Evolutionary conservation across 1,284 basidiomycete species (phyloP), one percentile per base, ranked within the genome.

Genomic region (Puccinia polysora): DNA sequence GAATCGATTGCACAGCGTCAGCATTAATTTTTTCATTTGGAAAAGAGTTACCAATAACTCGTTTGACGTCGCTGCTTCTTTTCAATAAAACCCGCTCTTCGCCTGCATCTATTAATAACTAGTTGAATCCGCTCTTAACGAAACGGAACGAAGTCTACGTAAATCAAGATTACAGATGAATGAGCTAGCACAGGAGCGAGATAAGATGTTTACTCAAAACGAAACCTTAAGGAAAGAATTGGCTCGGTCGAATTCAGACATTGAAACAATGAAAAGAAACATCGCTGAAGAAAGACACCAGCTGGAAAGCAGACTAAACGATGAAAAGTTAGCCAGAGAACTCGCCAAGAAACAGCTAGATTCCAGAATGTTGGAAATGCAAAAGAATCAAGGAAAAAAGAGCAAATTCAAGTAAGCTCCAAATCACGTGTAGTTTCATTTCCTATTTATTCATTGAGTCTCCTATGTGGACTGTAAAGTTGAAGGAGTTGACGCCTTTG

Each of bases 161-260:
- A 93, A 93, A 81, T 88, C 90, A 7, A 88, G 91, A 55, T 87
- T 90, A 85, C 90, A 92, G 78, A 88, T 90, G 40, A 90, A 88
- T 72, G 90, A 93, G 78, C 81, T 91, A 62, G 88, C 87, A 20
- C 85, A 88, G 73, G 90, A 93, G 79, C 86, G 91, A 43, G 91
- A 94, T 79, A 83, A 83, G 34, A 82, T 90, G 65, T 86, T 82
- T 73, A 77, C 78, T 53, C 87, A 89, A 79, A 81, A 89, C 73
- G 86, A 87, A 50, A 78, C 81, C 20, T 82, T 92, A 34, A 85
- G 87, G 55, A 83, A 67, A 47, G 75, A 74, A 50, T 83, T 92
- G 34, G 81, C 84, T 49, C 86, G 89, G 74, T 84, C 89, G 49
- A 88, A 89, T 78, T 84, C 85, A 25, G 90, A 92, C 78, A 86